Evolutionary conservation across 495 filamentous ascomycete genomes (phyloP).

Genomic region (Lasiosphaeris hirsuta): DNA sequence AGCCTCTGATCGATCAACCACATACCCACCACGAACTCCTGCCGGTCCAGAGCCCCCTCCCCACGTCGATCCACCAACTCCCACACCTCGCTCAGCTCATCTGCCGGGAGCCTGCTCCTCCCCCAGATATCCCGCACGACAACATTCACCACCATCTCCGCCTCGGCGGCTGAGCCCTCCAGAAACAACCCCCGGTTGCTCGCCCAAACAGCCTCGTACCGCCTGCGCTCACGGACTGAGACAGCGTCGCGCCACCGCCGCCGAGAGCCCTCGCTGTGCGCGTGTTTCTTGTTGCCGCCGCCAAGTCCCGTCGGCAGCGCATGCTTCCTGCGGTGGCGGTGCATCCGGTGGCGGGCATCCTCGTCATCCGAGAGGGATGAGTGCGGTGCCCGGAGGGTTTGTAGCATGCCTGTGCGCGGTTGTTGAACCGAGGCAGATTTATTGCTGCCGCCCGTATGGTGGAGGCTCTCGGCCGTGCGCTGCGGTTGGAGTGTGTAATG

Average conservation of each 20-base stretch:
- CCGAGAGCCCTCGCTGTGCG: conserved; percentile 83
- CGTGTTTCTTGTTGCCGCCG: conserved; percentile 54
- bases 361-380: conserved; percentile 58
- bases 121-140: conserved; percentile 85
- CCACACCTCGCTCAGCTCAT: conserved; percentile 78
- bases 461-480: conserved; percentile 38
- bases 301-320: conserved; percentile 9
- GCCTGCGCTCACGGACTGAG: conserved; percentile 71
- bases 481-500: conserved; percentile 34
- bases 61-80: conserved; percentile 69
- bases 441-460: conserved; percentile 50
- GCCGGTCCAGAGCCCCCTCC: conserved; percentile 59
- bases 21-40: conserved; percentile 92
- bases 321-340: conserved; percentile 40
- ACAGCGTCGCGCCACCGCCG: conserved; percentile 80
- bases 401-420: conserved; percentile 50
- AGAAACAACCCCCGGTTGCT: conserved; percentile 72
- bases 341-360: conserved; percentile 42
- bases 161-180: conserved; percentile 18
- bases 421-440: conserved; percentile 46
- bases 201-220: conserved; percentile 98
- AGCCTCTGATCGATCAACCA: conserved; percentile 93
- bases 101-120: conserved; percentile 64
- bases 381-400: conserved; percentile 66
- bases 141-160: conserved; percentile 67